phyloP scores from a whole-genome alignment of 2,329 filamentous ascomycete species.

The Domatiomyces catenatus region DNA sequence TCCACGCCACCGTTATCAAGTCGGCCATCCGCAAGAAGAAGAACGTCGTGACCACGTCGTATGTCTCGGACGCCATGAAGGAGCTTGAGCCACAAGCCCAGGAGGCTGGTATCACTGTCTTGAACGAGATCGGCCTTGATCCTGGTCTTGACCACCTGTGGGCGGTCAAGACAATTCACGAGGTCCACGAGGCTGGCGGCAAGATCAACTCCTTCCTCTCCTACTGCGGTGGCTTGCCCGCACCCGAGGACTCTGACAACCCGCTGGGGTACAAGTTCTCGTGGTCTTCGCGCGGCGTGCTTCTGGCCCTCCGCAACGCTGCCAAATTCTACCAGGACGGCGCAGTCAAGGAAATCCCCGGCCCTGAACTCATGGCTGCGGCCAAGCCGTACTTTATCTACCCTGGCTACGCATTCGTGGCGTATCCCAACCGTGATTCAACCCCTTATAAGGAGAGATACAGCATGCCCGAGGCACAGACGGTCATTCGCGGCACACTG shows the following conservation, averaged over 20 bases:
- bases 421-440: slow-evolving; percentile 85
- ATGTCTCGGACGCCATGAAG: slow-evolving; percentile 82
- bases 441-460: slow-evolving; percentile 79
- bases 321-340: slow-evolving; percentile 72
- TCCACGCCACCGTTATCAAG: slow-evolving; percentile 81
- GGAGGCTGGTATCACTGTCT: slow-evolving; percentile 85
- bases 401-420: slow-evolving; percentile 75
- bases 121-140: slow-evolving; percentile 80
- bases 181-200: slow-evolving; percentile 75
- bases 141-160: slow-evolving; percentile 40
- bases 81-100: slow-evolving; percentile 72
- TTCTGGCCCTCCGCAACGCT: slow-evolving; percentile 74
- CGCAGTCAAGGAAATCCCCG: slow-evolving; percentile 50
- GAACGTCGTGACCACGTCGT: slow-evolving; percentile 88
- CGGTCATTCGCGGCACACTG: slow-evolving; percentile 69
- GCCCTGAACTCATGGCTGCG: slow-evolving; percentile 61
- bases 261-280: slow-evolving; percentile 90
- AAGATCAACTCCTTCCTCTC: slow-evolving; percentile 69
- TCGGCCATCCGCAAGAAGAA: slow-evolving; percentile 86
- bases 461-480: slow-evolving; percentile 80
- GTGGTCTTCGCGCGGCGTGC: slow-evolving; percentile 64
- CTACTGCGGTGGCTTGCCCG: slow-evolving; percentile 69
- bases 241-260: slow-evolving; percentile 54
- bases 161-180: slow-evolving; percentile 72
- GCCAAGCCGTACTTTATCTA: slow-evolving; percentile 88